phyloP scores from a whole-genome alignment of 768 basidiomycete species.

The Naematelia encephala region DNA sequence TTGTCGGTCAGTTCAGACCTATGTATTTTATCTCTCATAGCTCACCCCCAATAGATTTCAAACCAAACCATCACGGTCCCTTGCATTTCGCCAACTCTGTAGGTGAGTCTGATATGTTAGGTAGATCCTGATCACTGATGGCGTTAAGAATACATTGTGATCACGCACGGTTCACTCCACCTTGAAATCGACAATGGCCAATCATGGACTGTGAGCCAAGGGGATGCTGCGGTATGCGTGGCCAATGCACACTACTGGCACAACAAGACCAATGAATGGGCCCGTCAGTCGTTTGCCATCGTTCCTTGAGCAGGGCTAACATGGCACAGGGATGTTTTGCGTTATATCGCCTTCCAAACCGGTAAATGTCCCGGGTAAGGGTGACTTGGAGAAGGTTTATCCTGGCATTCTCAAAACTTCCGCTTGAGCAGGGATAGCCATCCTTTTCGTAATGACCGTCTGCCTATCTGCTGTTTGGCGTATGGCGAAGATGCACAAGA shows the following conservation, averaged over 20 bases:
- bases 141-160: not conserved
- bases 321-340: not conserved
- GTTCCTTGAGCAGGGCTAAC: not conserved
- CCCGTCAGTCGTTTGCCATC: not conserved
- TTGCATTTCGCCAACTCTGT: not conserved
- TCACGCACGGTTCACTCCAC: not conserved
- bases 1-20: not conserved
- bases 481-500: no score
- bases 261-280: not conserved
- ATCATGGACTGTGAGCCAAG: not conserved
- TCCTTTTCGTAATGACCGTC: no score
- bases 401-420: not conserved
- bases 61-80: not conserved
- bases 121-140: not conserved
- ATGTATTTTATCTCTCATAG: not conserved
- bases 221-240: not conserved
- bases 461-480: no score
- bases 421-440: no score
- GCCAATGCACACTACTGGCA: not conserved
- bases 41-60: not conserved
- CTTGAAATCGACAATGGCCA: not conserved
- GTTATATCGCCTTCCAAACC: not conserved
- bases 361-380: not conserved
- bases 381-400: not conserved
- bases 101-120: no score